Evolutionary conservation across 495 filamentous ascomycete species (phyloP).

Genomic region (Terfezia claveryi): DNA sequence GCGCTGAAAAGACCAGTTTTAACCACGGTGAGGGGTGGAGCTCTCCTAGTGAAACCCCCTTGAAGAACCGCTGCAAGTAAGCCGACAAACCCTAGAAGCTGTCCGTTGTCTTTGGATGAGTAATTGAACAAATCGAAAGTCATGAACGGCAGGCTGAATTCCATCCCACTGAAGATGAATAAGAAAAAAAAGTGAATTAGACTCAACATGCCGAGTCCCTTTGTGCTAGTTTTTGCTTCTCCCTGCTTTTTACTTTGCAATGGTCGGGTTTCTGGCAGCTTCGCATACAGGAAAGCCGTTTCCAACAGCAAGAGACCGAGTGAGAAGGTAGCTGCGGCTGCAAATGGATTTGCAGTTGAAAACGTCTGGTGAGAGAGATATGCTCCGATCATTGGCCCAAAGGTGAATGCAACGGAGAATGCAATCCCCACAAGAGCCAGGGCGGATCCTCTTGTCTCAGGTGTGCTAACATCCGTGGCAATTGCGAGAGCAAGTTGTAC

Average conservation of each 20-base stretch:
- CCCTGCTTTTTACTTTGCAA: slow-evolving; percentile 16
- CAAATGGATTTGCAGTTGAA: slow-evolving; percentile 66
- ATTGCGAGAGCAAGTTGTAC: slow-evolving; percentile 93
- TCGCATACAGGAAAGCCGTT: slow-evolving; percentile 69
- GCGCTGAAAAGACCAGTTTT: slow-evolving; percentile 59
- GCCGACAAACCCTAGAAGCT: slow-evolving; percentile 80
- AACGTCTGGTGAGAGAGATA: slow-evolving; percentile 54
- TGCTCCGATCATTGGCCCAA: slow-evolving; percentile 78
- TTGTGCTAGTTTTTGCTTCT: neutral
- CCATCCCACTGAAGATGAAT: slow-evolving; percentile 91
- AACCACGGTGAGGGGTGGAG: slow-evolving; percentile 57
- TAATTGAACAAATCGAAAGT: slow-evolving; percentile 80
- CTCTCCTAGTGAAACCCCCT: slow-evolving; percentile 57
- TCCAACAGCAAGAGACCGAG: slow-evolving; percentile 63
- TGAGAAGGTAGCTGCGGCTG: slow-evolving; percentile 66
- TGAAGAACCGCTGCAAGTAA: slow-evolving; percentile 81
- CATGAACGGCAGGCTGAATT: slow-evolving; percentile 90
- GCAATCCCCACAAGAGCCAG: slow-evolving; percentile 93
- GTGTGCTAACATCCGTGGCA: slow-evolving; percentile 82
- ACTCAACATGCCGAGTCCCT: slow-evolving; percentile 39
- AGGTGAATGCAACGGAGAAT: slow-evolving; percentile 94
- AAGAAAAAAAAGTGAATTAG: slow-evolving; percentile 74
- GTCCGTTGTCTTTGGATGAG: slow-evolving; percentile 54
- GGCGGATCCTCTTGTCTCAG: slow-evolving; percentile 56
- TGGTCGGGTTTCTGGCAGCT: slow-evolving; percentile 75